phyloP scores from a whole-genome alignment of 345 rosid genomes.

The Firmiana major region DNA sequence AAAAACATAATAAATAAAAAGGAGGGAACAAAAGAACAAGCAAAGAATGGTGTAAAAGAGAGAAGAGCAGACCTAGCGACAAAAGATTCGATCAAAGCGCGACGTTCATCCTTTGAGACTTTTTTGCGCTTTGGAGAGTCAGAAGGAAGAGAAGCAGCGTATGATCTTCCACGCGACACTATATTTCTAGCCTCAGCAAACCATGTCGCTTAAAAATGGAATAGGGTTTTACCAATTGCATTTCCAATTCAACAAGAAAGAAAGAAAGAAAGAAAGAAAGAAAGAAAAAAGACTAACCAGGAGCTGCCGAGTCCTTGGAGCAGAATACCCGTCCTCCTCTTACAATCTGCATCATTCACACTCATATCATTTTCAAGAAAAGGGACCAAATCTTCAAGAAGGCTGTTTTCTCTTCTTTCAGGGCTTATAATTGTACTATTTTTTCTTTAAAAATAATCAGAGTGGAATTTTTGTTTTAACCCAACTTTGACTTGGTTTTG shows the following conservation, averaged over 20 bases:
- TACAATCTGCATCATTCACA: conserved; percentile 14
- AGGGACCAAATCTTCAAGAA: too few relatives aligned
- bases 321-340: conserved; percentile 8
- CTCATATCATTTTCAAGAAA: not conserved
- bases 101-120: conserved; percentile 38
- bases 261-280: not conserved
- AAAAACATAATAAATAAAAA: not conserved
- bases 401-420: too few relatives aligned
- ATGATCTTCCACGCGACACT: conserved; percentile 29
- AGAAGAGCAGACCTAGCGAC: conserved; percentile 29
- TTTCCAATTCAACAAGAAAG: not conserved
- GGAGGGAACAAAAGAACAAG: too few relatives aligned
- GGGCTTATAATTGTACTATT: too few relatives aligned
- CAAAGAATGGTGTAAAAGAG: too few relatives aligned
- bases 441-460: too few relatives aligned
- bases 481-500: too few relatives aligned
- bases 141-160: conserved; percentile 39
- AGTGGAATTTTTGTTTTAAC: too few relatives aligned
- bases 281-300: not conserved
- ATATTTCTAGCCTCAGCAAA: conserved; percentile 11
- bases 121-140: conserved; percentile 24
- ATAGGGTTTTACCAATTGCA: not conserved
- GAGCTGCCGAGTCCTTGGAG: not conserved
- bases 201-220: not conserved
- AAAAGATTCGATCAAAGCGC: conserved; percentile 39